Conservation (phyloP, 2,329 filamentous ascomycete species). For the Trichoderma sp. region DNA sequence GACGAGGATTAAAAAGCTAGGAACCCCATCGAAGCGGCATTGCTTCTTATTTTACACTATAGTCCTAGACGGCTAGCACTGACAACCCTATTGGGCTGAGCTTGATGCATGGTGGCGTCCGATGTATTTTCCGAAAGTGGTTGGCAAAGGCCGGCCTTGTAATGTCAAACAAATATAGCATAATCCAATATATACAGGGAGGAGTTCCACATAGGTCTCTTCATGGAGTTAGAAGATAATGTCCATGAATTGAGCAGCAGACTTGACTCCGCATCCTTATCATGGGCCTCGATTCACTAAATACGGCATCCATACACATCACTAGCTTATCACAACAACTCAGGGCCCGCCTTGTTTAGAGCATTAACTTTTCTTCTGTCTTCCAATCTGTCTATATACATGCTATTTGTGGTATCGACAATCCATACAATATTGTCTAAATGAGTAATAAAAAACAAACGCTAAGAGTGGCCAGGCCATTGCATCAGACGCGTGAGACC, state of each 20-base stretch:
- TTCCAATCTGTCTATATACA: not conserved
- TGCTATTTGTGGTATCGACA: slow-evolving; percentile 6
- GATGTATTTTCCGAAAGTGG: not conserved
- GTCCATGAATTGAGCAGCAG: not conserved
- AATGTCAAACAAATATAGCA: not conserved
- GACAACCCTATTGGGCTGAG: not conserved
- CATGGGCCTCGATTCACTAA: not conserved
- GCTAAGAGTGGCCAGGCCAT: not conserved
- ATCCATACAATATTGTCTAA: not conserved
- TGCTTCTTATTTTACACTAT: not conserved
- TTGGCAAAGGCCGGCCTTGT: not conserved
- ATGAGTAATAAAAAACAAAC: not conserved
- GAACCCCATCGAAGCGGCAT: not conserved
- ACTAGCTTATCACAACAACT: not conserved
- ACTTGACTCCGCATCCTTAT: not conserved
- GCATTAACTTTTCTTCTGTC: not conserved
- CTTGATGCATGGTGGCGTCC: not conserved
- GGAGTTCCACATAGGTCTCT: not conserved
- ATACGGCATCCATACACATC: not conserved
- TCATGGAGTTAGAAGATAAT: not conserved
- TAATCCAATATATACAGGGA: not conserved
- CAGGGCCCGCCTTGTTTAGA: not conserved
- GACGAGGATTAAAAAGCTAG: not conserved
- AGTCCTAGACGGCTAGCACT: not conserved
- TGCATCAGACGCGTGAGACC: not conserved